phyloP scores from a whole-genome alignment of 768 basidiomycete genomes.

The Mycena albidolilacea region DNA sequence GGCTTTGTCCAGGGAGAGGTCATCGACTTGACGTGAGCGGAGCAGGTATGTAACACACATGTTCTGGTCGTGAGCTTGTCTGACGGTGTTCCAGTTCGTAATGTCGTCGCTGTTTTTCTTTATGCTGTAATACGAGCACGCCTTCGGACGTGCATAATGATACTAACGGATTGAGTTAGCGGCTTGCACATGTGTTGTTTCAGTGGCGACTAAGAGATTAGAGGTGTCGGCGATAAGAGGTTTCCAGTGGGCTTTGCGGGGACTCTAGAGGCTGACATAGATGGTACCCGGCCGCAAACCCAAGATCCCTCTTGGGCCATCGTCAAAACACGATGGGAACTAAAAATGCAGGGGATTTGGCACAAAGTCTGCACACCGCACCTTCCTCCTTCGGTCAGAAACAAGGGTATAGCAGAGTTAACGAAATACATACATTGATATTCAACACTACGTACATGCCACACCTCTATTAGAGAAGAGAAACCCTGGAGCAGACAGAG shows the following conservation, averaged over 20 bases:
- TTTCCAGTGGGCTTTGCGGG: too few species aligned
- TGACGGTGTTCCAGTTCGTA: neutral
- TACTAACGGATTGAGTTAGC: neutral
- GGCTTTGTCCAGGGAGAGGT: conserved; percentile 21
- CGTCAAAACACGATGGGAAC: too few species aligned
- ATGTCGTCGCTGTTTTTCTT: neutral
- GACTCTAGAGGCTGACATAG: too few species aligned
- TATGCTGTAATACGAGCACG: neutral
- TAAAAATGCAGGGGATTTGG: too few species aligned
- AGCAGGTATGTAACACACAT: neutral
- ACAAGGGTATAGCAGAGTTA: conserved; percentile 14
- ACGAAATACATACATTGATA: conserved; percentile 33
- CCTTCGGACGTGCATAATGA: neutral
- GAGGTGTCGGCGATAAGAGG: too few species aligned
- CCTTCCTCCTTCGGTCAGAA: conserved; percentile 1
- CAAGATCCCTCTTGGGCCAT: too few species aligned
- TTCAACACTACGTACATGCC: conserved; percentile 33
- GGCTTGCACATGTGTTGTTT: neutral
- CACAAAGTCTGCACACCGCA: neutral
- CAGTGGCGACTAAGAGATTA: too few species aligned
- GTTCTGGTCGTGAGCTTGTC: neutral
- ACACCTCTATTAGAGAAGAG: conserved; percentile 22
- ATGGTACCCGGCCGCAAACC: too few species aligned
- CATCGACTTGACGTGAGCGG: conserved; percentile 32
- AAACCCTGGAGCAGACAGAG: conserved; percentile 16